Evolutionary conservation across 768 basidiomycete genomes (phyloP).

Genomic region (Suillus occidentalis): DNA sequence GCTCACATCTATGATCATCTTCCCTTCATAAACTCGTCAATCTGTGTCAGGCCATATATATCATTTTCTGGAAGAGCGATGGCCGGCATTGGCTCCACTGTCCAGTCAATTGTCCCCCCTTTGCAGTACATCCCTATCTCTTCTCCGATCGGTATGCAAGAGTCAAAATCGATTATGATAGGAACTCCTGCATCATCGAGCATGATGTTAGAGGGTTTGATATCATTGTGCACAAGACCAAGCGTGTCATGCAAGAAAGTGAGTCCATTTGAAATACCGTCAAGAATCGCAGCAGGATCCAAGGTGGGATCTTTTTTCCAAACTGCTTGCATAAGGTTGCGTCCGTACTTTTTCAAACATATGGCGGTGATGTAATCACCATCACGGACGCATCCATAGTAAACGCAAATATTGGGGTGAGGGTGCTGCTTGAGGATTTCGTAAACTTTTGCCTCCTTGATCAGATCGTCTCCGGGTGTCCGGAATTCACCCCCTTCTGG

Average conservation of each 20-base stretch:
- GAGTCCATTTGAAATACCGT: slow-evolving; percentile 12
- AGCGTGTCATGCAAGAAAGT: slow-evolving; percentile 19
- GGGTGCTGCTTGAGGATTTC: slow-evolving; percentile 5
- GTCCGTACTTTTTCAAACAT: slow-evolving; percentile 2
- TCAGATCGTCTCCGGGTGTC: not conserved
- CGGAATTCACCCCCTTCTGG: not conserved
- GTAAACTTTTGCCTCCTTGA: slow-evolving; percentile 5
- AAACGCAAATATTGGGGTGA: slow-evolving; percentile 11
- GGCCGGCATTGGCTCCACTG: not conserved
- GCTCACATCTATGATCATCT: no score
- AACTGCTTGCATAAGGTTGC: not conserved
- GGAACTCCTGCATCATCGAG: slow-evolving; percentile 19
- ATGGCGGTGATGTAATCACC: slow-evolving; percentile 16
- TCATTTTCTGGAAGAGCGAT: not conserved
- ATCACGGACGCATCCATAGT: slow-evolving; percentile 12
- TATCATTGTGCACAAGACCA: slow-evolving; percentile 25
- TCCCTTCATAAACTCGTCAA: no score
- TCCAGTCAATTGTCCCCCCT: not conserved
- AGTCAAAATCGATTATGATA: slow-evolving; percentile 6
- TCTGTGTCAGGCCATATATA: no score
- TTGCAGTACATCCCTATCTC: not conserved
- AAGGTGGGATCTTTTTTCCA: not conserved
- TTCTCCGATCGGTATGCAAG: slow-evolving; percentile 7
- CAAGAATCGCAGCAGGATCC: not conserved
- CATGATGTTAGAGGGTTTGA: slow-evolving; percentile 22